Base-by-base conservation (phyloP, 78 protist species). In the Creolimax fragrantissima region DNA sequence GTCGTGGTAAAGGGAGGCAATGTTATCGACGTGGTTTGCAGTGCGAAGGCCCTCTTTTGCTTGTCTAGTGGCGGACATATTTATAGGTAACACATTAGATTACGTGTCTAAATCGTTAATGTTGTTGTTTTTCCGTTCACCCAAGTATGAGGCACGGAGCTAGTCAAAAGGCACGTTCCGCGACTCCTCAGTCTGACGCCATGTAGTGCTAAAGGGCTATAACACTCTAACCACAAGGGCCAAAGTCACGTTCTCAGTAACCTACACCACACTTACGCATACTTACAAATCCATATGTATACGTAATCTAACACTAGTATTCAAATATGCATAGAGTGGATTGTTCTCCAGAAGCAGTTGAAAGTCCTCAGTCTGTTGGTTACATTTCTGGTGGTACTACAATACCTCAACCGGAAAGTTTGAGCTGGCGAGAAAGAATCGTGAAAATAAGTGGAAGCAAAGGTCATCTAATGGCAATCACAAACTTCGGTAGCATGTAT, bases 171-270 rank as follows among this genome's bases (percentile, higher is more conserved):
- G 7, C 35, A 24, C 86, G 86, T 83, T 6, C 86, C 35, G 86
- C 86, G 7, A 83, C 86, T 83, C 2, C 86, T 83, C 86, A 83
- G 86, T 83, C 86, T 24, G 74, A 83, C 42, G 86, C 86, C 86
- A 35, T 83, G 86, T 41, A 35, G 7, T 83, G 86, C 41, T 5
- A 83, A 83, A 24, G 7, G 86, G 86, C 35, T 83, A 83, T 83
- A 83, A 83, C 86, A 83, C 37, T 83, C 86, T 32, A 83, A 36
- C 7, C 86, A 6, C 42, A 83, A 83, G 86, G 42, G 47, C 43
- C 66, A 32, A n/a, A 88, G 35, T 24, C 32, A 88, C 47, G 81
- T n/a, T n/a, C n/a, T n/a, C n/a, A n/a, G n/a, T n/a, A n/a, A n/a
- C n/a, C n/a, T n/a, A n/a, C n/a, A n/a, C n/a, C n/a, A n/a, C n/a